Evolutionary conservation across 163 green algal genomes (phyloP), one percentile per base, ranked within the genome.

Genomic region (Chloromonas sp.): DNA sequence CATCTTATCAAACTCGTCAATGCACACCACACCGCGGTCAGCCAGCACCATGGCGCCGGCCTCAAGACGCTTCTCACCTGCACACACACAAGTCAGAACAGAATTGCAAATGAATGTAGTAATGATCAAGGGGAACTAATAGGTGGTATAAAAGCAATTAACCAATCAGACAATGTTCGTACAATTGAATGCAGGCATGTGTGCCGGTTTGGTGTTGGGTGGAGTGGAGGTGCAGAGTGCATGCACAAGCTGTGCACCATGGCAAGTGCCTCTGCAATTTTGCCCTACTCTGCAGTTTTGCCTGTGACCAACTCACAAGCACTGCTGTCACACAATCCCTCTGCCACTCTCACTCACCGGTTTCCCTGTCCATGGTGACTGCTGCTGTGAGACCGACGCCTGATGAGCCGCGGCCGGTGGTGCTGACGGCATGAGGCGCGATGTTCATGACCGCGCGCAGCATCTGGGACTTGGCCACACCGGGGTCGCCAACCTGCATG

Each of bases 1-100:
- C 97, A 99, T 99, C 93, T 99, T 99, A 93, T 99, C 97, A 90
- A 99, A 99, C 92, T 99, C 97, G 84, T 99, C 97, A 79, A 99
- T 99, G 92, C 97, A 99, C 79, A 83, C 97, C 14, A 99, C 88
- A 60, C 97, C 97, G n/a, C 97, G 91, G 91, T 99, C 97, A 58
- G 97, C 97, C 78, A 99, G 92, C 76, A 99, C 97, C 96, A 99
- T 99, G 76, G 97, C 97, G 11, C 97, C 97, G 1, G 97, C 97
- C 88, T 99, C 97, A 59, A 99, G 93, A n/a, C 95, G 92, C 82
- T 96, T 94, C 89, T 99, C 97, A 2, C 96, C 95, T 95, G 92
- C n/a, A 70, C 2, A 71, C 8, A 36, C 61, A 60, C 14, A 61
- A 36, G 74, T 36, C 36, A 36, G 36, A 36, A 36, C 36, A 13